A percentile compares a stretch with the other conserved stretches of the same genome.
Evolutionary conservation across 73 alveolate genomes (phyloP).

Genomic region (Loxodes magnus): DNA sequence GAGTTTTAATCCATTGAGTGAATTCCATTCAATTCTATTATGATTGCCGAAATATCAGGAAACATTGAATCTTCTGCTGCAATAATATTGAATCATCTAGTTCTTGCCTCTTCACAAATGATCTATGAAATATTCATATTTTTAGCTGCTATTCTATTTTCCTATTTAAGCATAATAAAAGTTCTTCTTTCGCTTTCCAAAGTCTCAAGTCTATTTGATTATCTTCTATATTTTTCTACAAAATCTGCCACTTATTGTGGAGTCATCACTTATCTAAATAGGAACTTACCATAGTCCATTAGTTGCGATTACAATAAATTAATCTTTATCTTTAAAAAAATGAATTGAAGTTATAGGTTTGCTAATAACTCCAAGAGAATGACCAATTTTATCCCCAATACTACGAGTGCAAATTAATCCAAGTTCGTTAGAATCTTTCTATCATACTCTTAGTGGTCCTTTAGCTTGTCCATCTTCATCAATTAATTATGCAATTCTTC

Average conservation of each 20-base stretch:
- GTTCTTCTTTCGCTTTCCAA: no score
- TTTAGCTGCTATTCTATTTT: background rate
- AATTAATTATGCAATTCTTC: conserved; percentile 48
- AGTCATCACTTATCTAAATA: background rate
- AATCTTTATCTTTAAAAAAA: background rate
- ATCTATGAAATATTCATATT: background rate
- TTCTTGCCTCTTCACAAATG: conserved; percentile 4
- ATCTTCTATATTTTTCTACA: background rate
- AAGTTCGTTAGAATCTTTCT: conserved; percentile 47
- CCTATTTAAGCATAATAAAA: background rate
- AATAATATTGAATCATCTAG: background rate
- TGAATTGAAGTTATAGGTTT: conserved; percentile 22
- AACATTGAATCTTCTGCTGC: background rate
- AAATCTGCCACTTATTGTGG: background rate
- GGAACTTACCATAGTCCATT: conserved; percentile 9
- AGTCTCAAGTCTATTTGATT: no score
- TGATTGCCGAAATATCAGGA: background rate
- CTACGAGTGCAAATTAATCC: conserved; percentile 95
- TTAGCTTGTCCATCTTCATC: conserved; percentile 42
- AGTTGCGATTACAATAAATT: conserved; percentile 4
- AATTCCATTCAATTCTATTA: background rate
- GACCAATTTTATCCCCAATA: conserved; percentile 86
- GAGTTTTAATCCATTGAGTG: no score
- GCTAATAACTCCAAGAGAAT: conserved; percentile 73
- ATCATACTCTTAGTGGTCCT: conserved; percentile 76